Conservation (phyloP, 2,329 filamentous ascomycete genomes). For the Apiospora phragmitis region DNA sequence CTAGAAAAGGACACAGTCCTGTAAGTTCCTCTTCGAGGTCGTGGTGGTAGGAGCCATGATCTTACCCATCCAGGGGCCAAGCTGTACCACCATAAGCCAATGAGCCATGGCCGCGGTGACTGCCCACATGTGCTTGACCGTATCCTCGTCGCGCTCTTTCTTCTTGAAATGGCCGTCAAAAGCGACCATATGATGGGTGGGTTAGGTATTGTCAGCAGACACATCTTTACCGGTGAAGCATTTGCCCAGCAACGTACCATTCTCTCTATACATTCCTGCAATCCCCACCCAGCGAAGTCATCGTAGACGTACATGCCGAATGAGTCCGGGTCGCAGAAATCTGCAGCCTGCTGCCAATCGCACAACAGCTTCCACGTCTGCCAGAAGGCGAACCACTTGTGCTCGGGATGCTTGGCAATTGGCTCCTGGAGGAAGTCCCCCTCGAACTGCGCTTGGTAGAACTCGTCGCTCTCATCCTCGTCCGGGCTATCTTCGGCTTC, state of each 20-base stretch:
- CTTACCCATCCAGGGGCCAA: conserved; percentile 22
- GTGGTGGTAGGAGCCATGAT: background rate
- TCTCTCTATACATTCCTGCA: conserved; percentile 32
- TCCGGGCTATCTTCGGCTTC: background rate
- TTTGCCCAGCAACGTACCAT: conserved; percentile 17
- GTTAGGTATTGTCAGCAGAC: background rate
- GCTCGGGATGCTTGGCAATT: background rate
- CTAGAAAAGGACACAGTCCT: conserved; percentile 5
- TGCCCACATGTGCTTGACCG: conserved; percentile 23
- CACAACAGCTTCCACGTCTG: conserved; percentile 22
- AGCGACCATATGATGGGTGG: conserved; percentile 16
- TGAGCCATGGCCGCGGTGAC: conserved; percentile 21
- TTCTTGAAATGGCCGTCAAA: conserved; percentile 24
- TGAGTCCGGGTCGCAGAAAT: conserved; percentile 25
- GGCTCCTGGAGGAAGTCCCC: background rate
- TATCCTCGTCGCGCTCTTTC: conserved; percentile 22
- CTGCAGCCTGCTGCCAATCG: conserved; percentile 19
- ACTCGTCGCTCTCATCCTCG: conserved; percentile 25
- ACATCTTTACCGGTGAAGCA: too few species aligned
- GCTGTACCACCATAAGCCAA: conserved; percentile 20
- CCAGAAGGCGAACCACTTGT: conserved; percentile 19
- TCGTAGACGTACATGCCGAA: conserved; percentile 33
- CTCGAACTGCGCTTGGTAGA: conserved; percentile 22
- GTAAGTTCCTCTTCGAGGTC: background rate
- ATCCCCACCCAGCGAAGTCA: conserved; percentile 30